Evolutionary conservation across 2,329 filamentous ascomycete genomes (phyloP), one percentile per base, ranked within the genome.

Genomic region (Fusarium sp.): DNA sequence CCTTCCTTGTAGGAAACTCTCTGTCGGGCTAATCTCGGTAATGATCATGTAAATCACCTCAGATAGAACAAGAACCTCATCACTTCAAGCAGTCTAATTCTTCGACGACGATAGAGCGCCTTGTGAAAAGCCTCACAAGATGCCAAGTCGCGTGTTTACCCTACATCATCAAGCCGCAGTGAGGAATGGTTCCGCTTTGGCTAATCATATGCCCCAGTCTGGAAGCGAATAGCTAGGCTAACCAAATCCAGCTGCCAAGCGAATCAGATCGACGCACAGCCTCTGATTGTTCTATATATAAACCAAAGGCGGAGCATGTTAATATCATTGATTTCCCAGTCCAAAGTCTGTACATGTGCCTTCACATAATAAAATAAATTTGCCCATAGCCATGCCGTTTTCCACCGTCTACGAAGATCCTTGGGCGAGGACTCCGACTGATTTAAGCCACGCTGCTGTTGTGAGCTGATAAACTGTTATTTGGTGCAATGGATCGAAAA

Each of bases 21-120:
- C 1, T 3, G 5, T 18, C 12, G 8, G 4, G 8, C 7, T 7
- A 20, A 14, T 20, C 11, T 18, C 5, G 0, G 3, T 10, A 4
- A 18, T 13, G 0, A 18, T 9, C 5, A 18, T 10, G 15, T n/a
- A 0, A 1, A 33, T 33, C 4, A 33, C 4, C 3, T 18, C 5
- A 10, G 15, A 11, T 10, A 20, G n/a, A 8, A 33, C 6, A 24
- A 20, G 7, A 6, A 6, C 7, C 8, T 6, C 6, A 24, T 24
- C 6, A 24, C 20, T 24, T 9, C 0, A 35, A 20, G n/a, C 7
- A 20, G 17, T 15, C 17, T 7, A 6, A 35, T 4, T 11, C 6
- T 51, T n/a, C 12, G 4, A 24, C 17, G 1, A 8, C 2, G 3
- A 13, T 8, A 28, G 24, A 54, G 5, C n/a, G 51, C 51, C 51